Evolutionary conservation across 495 filamentous ascomycete genomes (phyloP), one percentile per base, ranked within the genome.

Genomic region (Daldinia decipiens): DNA sequence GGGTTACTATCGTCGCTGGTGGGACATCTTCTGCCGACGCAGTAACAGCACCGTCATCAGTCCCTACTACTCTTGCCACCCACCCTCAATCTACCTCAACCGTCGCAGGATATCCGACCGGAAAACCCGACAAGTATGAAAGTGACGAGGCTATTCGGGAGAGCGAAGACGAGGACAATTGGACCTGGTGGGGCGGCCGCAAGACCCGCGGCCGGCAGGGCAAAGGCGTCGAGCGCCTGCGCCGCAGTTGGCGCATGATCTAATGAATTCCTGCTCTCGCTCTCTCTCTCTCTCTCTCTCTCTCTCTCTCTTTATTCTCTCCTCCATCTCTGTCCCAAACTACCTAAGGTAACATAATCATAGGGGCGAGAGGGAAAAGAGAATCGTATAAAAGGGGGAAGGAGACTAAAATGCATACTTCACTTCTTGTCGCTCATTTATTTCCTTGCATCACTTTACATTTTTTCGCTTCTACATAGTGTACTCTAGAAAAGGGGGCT

Each of bases 381-480:
- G 47, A 1, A 15, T 61, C 60, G 70, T 72, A 68, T 61, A 71
- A 68, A 72, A 62, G 61, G 55, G 19, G 19, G 38, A 36, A 61
- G 39, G 17, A 47, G 32, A 38, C 27, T 12, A 43, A 36, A 67
- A 67, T 60, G 71, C 43, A 73, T 70, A 70, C 31, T 73, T 67
- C 29, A 70, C 43, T 73, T 70, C 66, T 70, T 32, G 62, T 59
- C 66, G 40, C 60, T 73, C 71, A 61, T 55, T 72, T n/a, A n/a
- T 58, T 68, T 3, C 3, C n/a, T 45, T 34, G 13, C 15, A 65
- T 29, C 24, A 47, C 50, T 56, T 62, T 19, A 5, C 39, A 11
- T 63, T 45, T 59, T 27, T 38, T 58, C 50, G 24, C 29, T 62
- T 69, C 38, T 59, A 19, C 53, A 56, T 56, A n/a, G n/a, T n/a